Base-by-base conservation (phyloP, 2,329 filamentous ascomycete genomes). In the Colletotrichum lentis region DNA sequence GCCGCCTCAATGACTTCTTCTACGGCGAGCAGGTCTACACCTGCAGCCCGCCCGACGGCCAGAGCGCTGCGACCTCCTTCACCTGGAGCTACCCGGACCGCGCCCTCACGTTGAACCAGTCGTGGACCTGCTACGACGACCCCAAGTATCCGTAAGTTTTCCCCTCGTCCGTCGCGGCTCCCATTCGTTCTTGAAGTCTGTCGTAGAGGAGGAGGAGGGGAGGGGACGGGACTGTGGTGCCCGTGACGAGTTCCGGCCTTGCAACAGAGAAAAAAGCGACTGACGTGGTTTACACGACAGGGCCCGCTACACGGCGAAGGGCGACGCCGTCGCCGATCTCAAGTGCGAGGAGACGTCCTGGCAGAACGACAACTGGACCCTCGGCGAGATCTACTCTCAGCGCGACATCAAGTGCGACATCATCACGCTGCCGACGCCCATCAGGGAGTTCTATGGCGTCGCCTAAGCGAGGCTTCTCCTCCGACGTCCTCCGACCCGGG, bases 1-100 rank as follows among this genome's bases (percentile, higher is more conserved):
- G 70, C 69, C 78, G 80, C 74, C 78, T 85, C 5, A 67, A 57
- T 11, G 80, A 84, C 71, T 86, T 84, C 73, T 86, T 85, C 77
- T 84, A 83, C 74, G 84, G 83, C 71, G 80, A 74, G 58, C 20
- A 80, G 41, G 59, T 72, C 52, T 86, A 85, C 77, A 73, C 74
- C 8, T 87, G 85, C 78, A 70, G 72, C 2, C 68, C 74, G 11
- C 76, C 78, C n/a, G 73, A 73, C 8, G 72, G 74, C 11, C 72
- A 69, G n/a, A 62, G 71, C 60, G 74, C 76, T 31, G 72, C 74
- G 53, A 80, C 79, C 3, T 78, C 73, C 0, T 87, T 86, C 69
- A 77, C 77, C 60, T 86, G 80, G 70, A 78, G 73, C 73, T 73
- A 77, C 14, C 76, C 80, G 4, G 71, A 71, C 35, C 73, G 74